Base-by-base conservation (phyloP, 1,284 basidiomycete genomes). In the Rhodotorula mucilaginosa region DNA sequence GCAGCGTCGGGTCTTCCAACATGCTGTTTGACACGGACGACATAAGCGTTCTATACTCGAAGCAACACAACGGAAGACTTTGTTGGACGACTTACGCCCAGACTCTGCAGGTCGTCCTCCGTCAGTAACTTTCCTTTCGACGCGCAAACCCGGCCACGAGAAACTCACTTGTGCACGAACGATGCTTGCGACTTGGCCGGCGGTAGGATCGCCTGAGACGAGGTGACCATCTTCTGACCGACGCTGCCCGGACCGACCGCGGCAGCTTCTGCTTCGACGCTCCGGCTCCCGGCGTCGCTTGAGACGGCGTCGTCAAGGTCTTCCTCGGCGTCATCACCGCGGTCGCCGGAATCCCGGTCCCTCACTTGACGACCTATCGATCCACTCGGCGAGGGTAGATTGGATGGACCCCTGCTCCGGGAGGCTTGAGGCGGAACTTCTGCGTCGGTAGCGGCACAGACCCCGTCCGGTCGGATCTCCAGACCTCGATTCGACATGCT, bases 1-100 rank as follows among this genome's bases (percentile, higher is more conserved):
- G 61, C 58, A 83, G 82, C 23, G 79, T 78, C 15, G 80, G 77
- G 65, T 82, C 81, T 61, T 83, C 81, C 23, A 83, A 72, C 80
- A 83, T 83, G 1, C 81, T 79, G 69, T 80, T 52, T 6, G 18
- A 54, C 12, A 54, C 12, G 13, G 7, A 5, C 52, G 21, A 1
- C 6, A n/a, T n/a, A 2, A 23, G 49, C 5, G 8, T 51, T 18
- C 49, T 18, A 51, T 18, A 21, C 49, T 18, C 18, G 23, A 19
- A 13, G 16, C 3, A 21, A 19, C 48, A 8, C 18, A 5, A 23
- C 21, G 12, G 18, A 21, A 2, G 54, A 31, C 26, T 15, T n/a
- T 26, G 2, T 52, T n/a, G 1, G 5, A 39, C 1, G 39, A 39
- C 54, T 56, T 26, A 56, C 54, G 26, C 54, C 54, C 54, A 56